Evolutionary conservation across 306 rosid species (phyloP), one percentile per base, ranked within the genome.

Genomic region (Cucumis cinereus): DNA sequence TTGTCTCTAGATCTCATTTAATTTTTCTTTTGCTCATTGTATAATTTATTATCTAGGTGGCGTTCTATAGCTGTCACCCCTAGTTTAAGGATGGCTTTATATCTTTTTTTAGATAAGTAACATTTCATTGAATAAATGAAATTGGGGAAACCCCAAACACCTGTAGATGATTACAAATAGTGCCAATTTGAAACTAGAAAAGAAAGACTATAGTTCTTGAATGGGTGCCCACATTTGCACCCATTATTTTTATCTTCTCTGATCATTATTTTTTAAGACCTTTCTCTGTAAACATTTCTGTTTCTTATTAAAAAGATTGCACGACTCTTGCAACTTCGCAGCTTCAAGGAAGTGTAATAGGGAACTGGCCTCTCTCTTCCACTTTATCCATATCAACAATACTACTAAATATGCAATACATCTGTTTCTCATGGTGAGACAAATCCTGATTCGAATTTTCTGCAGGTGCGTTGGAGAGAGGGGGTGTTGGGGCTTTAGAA

Each of bases 401-500:
- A 38, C 57, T 71, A 4, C 24, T 66, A 14, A 50, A 36, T 33
- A 68, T 62, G 36, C 16, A 66, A n/a, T 19, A 50, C 62, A 19
- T 28, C 11, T 15, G 36, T 64, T 52, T 24, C 12, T 45, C 47
- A 23, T 43, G 38, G 75, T 40, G 35, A 41, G 35, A 47, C 8
- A 70, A 70, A 24, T 45, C 41, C 41, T 47, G 40, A 24, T 70
- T 47, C 26, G 49, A 23, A 23, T 45, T 70, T 69, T 47, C 57
- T 77, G 30, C 86, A 94, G 99, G 87, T 83, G 96, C 96, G 63
- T 84, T 94, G 77, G 99, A 94, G 61, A 92, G 92, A 85, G 97
- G 96, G 63, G 97, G 99, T 68, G 99, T 94, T 79, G 99, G 99
- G 86, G 99, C 99, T 68, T 86, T 94, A 6, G 99, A 94, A 90